Percentiles rank a stretch among this genome's conserved stretches.
Conservation (phyloP, 768 basidiomycete species). For the Lactarius hengduanensis region DNA sequence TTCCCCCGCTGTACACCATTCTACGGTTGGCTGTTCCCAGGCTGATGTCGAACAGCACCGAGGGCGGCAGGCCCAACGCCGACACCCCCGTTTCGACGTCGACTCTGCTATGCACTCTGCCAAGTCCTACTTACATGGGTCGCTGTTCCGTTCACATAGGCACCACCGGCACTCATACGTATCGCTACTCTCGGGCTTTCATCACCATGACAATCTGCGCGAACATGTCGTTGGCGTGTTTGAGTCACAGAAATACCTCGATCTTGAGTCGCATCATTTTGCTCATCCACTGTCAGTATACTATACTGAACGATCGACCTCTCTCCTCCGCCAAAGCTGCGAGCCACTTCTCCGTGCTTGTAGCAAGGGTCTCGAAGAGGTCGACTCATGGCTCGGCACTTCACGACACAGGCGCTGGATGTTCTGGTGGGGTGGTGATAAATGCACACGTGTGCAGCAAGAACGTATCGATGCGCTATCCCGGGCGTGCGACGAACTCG, state of each 20-base stretch:
- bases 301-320: slow-evolving; percentile 44
- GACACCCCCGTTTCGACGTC: slow-evolving; percentile 25
- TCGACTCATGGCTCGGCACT: slow-evolving; percentile 51
- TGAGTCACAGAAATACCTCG: slow-evolving; percentile 67
- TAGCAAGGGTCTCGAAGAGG: slow-evolving; percentile 40
- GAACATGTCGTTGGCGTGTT: slow-evolving; percentile 71
- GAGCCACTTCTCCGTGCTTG: slow-evolving; percentile 50
- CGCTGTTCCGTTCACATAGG: slow-evolving; percentile 13
- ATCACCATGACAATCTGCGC: slow-evolving; percentile 25
- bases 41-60: slow-evolving; percentile 7
- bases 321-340: slow-evolving; percentile 52
- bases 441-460: slow-evolving; percentile 35
- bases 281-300: slow-evolving; percentile 47
- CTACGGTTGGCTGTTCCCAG: slow-evolving; percentile 34
- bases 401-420: slow-evolving; percentile 39
- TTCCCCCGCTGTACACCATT: slow-evolving; percentile 39
- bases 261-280: slow-evolving; percentile 58
- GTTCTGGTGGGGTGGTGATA: slow-evolving; percentile 38
- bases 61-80: slow-evolving; percentile 8
- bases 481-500: slow-evolving; percentile 40
- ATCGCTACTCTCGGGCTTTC: slow-evolving; percentile 22
- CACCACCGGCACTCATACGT: slow-evolving; percentile 22
- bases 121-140: slow-evolving; percentile 8
- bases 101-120: not conserved
- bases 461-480: slow-evolving; percentile 41